phyloP scores from a whole-genome alignment of 345 rosid species.

The Conringia planisiliqua region DNA sequence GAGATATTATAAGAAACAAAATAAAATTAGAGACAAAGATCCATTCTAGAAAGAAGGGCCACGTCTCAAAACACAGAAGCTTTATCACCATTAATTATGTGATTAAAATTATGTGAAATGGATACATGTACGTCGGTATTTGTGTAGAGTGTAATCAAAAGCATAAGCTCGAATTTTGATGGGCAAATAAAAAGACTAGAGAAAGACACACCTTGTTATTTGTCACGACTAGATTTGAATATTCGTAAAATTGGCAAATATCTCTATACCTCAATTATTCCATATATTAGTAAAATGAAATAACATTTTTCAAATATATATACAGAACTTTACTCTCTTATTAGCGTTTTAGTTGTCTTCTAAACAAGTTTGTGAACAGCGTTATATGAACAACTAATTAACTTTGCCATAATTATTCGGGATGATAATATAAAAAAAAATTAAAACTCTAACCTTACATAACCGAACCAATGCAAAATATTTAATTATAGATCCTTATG shows the following conservation, averaged over 20 bases:
- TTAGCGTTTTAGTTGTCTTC: background rate
- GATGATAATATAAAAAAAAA: background rate
- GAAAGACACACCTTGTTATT: constrained; percentile 32
- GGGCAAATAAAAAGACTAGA: constrained; percentile 30
- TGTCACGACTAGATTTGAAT: constrained; percentile 16
- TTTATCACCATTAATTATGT: constrained; percentile 25
- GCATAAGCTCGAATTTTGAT: constrained; percentile 35
- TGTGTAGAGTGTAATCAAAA: constrained; percentile 32
- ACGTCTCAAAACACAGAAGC: constrained; percentile 30
- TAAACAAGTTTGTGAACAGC: background rate
- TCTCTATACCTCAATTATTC: background rate
- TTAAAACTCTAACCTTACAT: background rate
- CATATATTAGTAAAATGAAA: background rate
- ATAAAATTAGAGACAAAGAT: constrained; percentile 25
- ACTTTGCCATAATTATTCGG: background rate
- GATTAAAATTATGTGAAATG: constrained; percentile 12
- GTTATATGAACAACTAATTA: background rate
- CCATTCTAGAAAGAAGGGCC: constrained; percentile 36
- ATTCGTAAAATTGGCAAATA: constrained; percentile 12
- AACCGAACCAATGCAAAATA: background rate
- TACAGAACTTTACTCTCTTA: background rate
- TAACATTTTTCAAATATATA: background rate
- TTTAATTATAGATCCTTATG: no score
- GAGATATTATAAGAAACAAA: background rate
- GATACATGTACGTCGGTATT: constrained; percentile 29